Evolutionary conservation across 306 rosid genomes (phyloP).

Genomic region (Abrus pulchellus): DNA sequence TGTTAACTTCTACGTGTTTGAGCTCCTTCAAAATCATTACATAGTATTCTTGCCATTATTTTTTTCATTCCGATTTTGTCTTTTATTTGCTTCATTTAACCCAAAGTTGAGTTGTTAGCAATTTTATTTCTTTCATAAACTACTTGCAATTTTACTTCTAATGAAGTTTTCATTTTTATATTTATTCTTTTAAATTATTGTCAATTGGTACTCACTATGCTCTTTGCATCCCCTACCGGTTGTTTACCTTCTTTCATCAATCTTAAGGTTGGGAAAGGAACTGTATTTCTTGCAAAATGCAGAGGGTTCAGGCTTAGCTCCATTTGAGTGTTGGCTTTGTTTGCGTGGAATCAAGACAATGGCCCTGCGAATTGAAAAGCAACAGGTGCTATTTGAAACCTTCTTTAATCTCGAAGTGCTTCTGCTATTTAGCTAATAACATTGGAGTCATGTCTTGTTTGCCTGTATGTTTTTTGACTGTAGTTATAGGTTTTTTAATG

Average conservation of each 20-base stretch:
- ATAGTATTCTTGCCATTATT: slow-evolving; percentile 13
- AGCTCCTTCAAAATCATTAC: slow-evolving; percentile 11
- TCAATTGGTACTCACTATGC: slow-evolving; percentile 22
- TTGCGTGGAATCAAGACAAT: slow-evolving; percentile 90
- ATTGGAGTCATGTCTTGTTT: slow-evolving; percentile 28
- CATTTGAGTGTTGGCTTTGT: slow-evolving; percentile 91
- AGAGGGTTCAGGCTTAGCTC: slow-evolving; percentile 94
- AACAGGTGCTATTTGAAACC: slow-evolving; percentile 73
- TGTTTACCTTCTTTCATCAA: slow-evolving; percentile 39
- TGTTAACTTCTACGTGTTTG: slow-evolving; percentile 27
- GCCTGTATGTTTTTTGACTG: neutral
- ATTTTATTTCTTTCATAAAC: slow-evolving; percentile 10
- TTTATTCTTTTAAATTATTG: slow-evolving; percentile 12
- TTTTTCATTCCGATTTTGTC: neutral
- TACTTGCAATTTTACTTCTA: slow-evolving; percentile 3
- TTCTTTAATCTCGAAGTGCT: slow-evolving; percentile 17
- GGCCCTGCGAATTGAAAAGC: slow-evolving; percentile 91
- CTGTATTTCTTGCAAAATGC: slow-evolving; percentile 91
- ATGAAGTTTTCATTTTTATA: slow-evolving; percentile 6
- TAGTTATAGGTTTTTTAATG: slow-evolving; percentile 10
- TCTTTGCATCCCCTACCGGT: neutral
- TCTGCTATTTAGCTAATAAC: slow-evolving; percentile 31
- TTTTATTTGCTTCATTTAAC: slow-evolving; percentile 23
- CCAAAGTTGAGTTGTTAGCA: slow-evolving; percentile 14
- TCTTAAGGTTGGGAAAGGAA: slow-evolving; percentile 78